Evolutionary conservation across 1,284 basidiomycete genomes (phyloP), one percentile per base, ranked within the genome.

Genomic region (Ceratobasidium sp.): DNA sequence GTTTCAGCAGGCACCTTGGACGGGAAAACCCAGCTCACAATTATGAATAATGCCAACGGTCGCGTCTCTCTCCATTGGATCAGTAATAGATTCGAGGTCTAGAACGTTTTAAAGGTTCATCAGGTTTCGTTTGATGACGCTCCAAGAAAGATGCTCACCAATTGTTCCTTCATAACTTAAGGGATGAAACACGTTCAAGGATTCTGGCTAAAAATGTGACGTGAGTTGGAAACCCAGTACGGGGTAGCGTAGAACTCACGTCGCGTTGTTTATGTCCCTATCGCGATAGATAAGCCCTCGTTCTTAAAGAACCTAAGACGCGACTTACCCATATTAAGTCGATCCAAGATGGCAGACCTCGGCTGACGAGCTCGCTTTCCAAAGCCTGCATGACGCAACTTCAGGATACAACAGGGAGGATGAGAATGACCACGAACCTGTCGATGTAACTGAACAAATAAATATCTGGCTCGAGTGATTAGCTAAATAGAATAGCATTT

Each of bases 41-140:
- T 97, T 98, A 81, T 98, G 96, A 57, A 98, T 98, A 76, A 96
- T 97, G 3, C 95, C 94, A 8, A 96, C 93, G 1, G 94, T 94
- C 0, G 96, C 95, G 77, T 96, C 94, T 47, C 93, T 88, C 82
- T 98, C 94, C 26, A 93, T 83, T 57, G 94, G 89, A 78, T 97
- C 92, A 13, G 89, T 88, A 74, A 98, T 96, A 0, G 86, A 82
- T 79, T 96, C 95, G 18, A 97, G 82, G 79, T 96, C 95, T 94
- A 63, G 16, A 57, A n/a, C 2, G 11, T 55, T 23, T n/a, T 21
- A n/a, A 46, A 5, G 35, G 11, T 38, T 44, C 50, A 32, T 30
- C 47, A 13, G 32, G 54, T 61, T 38, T 38, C 35, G 11, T 38
- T 38, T 5, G 35, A 11, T 4, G 35, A 38, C 11, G 35, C 4